Percentiles rank a stretch among this genome's conserved stretches.
Evolutionary conservation across 345 rosid genomes (phyloP).

Genomic region (Raphanus sativus): DNA sequence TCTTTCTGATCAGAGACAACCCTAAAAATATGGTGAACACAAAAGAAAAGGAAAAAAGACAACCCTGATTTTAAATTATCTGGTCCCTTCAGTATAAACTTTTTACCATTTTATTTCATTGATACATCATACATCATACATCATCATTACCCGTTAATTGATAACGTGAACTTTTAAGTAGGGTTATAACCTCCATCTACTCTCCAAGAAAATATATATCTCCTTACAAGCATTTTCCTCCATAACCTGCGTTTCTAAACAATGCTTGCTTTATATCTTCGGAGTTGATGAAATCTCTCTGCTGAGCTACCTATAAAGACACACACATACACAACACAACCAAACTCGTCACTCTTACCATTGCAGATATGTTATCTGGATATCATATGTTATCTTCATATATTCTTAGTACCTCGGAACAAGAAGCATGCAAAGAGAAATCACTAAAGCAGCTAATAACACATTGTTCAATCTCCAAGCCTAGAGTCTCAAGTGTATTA

Average conservation of each 20-base stretch:
- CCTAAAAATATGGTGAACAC: too few relatives aligned
- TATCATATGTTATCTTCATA: background rate
- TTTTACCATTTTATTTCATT: background rate
- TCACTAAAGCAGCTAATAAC: slow-evolving; percentile 89
- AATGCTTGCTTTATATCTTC: slow-evolving; percentile 92
- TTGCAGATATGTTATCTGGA: background rate
- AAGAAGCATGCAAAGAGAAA: slow-evolving; percentile 90
- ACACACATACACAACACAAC: background rate
- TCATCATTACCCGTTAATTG: background rate
- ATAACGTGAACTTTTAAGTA: background rate
- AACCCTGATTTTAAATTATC: slow-evolving; percentile 21
- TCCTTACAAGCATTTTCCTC: slow-evolving; percentile 71
- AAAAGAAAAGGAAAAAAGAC: too few relatives aligned
- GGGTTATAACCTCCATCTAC: background rate
- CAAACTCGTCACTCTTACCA: background rate
- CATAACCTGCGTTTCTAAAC: slow-evolving; percentile 86
- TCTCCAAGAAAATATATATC: background rate
- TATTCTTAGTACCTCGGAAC: slow-evolving; percentile 59
- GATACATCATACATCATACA: background rate
- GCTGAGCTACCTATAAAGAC: slow-evolving; percentile 49
- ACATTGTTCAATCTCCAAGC: slow-evolving; percentile 88
- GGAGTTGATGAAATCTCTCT: slow-evolving; percentile 47
- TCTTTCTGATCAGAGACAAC: slow-evolving; percentile 8
- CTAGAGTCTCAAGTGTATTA: slow-evolving; percentile 74
- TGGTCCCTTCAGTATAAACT: background rate